These are phyloP conservation scores for Magnaporthales sp. DNA, from an alignment of 2,329 filamentous ascomycete species.

Conservation along the genomic window DNA sequence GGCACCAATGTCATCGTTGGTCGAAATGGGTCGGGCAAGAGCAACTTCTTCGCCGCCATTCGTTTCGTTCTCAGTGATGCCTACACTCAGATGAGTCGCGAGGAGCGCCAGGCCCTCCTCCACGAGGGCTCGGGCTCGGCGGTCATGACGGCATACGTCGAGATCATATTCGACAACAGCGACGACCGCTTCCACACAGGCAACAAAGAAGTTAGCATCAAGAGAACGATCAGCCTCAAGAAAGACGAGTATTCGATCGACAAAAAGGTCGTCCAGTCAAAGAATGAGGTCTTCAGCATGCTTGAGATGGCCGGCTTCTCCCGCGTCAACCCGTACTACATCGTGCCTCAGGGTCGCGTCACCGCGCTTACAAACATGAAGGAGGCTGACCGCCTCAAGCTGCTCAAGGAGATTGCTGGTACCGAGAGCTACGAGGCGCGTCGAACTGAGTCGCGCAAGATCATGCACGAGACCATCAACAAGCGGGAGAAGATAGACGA, in stretches of 20 bases:
- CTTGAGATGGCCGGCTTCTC: slow-evolving; percentile 96
- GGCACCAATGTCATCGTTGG: slow-evolving; percentile 98
- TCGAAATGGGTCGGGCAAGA: slow-evolving; percentile 98
- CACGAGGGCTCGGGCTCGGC: slow-evolving; percentile 97
- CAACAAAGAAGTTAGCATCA: slow-evolving; percentile 80
- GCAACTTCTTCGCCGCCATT: slow-evolving; percentile 98
- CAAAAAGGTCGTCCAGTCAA: slow-evolving; percentile 82
- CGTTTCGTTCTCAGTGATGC: slow-evolving; percentile 97
- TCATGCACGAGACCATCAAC: slow-evolving; percentile 94
- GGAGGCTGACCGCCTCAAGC: slow-evolving; percentile 72
- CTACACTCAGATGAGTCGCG: slow-evolving; percentile 90
- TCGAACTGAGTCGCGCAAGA: slow-evolving; percentile 84
- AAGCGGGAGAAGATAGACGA: slow-evolving; percentile 94
- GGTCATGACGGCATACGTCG: slow-evolving; percentile 98
- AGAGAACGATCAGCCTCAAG: slow-evolving; percentile 91
- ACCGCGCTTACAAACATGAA: slow-evolving; percentile 98
- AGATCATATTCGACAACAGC: slow-evolving; percentile 97
- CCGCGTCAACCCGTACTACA: slow-evolving; percentile 96
- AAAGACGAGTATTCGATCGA: slow-evolving; percentile 99
- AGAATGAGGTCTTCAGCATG: slow-evolving; percentile 88
- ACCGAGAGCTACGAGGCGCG: slow-evolving; percentile 95
- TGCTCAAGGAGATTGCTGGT: slow-evolving; percentile 96
- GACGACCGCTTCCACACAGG: slow-evolving; percentile 93
- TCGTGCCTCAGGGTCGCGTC: slow-evolving; percentile 93
- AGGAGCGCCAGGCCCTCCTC: slow-evolving; percentile 91